A percentile compares a stretch with the other conserved stretches of the same genome.
These are phyloP conservation scores for Mortierella claussenii DNA, from an alignment of 192 early-diverging fungal species.

Conservation along the genomic window DNA sequence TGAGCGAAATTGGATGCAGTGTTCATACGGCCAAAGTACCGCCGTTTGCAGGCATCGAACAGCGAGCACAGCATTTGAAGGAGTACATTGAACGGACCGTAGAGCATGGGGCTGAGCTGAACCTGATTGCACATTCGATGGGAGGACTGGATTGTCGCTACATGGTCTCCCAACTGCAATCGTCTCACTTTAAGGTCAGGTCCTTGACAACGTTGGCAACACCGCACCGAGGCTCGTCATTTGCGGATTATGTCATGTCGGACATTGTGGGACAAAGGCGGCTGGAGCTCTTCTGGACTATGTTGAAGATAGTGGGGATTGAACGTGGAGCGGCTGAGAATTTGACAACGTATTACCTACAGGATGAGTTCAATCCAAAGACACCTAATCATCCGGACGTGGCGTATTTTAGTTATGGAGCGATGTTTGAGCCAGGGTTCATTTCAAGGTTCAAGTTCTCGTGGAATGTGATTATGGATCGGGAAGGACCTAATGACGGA, in stretches of 20 bases:
- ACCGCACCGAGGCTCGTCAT: conserved; percentile 90
- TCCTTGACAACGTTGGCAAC: conserved; percentile 94
- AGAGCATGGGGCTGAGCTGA: conserved; percentile 67
- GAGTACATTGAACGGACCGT: conserved; percentile 65
- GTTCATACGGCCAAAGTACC: conserved; percentile 83
- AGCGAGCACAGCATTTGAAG: conserved; percentile 82
- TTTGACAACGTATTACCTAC: conserved; percentile 87
- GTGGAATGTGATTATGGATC: conserved; percentile 76
- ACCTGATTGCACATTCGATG: conserved; percentile 95
- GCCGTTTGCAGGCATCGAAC: conserved; percentile 61
- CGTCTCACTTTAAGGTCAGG: conserved; percentile 70
- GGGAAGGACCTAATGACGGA: conserved; percentile 94
- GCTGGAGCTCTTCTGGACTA: conserved; percentile 29
- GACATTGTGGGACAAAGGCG: conserved; percentile 28
- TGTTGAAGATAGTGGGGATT: conserved; percentile 52
- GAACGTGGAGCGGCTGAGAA: conserved; percentile 91
- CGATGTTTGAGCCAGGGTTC: conserved; percentile 69
- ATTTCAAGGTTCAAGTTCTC: conserved; percentile 83
- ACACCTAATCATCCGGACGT: conserved; percentile 83
- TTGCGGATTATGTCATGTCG: conserved; percentile 80
- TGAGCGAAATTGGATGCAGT: conserved; percentile 81
- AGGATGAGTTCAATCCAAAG: conserved; percentile 82
- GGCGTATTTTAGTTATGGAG: conserved; percentile 85
- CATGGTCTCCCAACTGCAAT: conserved; percentile 83
- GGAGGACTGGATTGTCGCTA: conserved; percentile 95